Base-by-base conservation (phyloP, 169 alveolate species). In the Eimeria praecox region DNA sequence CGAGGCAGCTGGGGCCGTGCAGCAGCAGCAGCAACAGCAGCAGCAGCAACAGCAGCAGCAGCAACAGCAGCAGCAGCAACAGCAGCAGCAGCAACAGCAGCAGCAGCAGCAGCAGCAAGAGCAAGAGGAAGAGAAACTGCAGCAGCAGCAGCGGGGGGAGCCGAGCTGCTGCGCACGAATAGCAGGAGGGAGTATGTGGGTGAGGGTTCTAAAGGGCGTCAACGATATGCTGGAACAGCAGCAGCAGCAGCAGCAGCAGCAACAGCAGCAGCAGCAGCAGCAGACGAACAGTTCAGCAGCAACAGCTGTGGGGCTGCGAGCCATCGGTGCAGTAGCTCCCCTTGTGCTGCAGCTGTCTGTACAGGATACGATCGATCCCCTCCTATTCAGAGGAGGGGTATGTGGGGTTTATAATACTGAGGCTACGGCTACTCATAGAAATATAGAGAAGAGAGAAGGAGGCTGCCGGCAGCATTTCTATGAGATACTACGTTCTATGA, bases 221-320 rank as follows among this genome's bases (percentile, higher is more conserved):
- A 85, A 85, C 78, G 92, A 85, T 54, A 18, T 85, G 52, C 54
- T 85, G 35, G 49, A 52, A 56, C 92, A 30, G 92, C 54, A 56
- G 92, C 59, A 49, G 59, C 59, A 49, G 59, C 59, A 49, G 59
- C 59, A 49, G n/a, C 77, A 27, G 52, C 77, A n/a, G 92, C 62
- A 33, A 78, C 54, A 33, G 92, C 92, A 46, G 89, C 75, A 64
- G 75, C 75, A 64, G 12, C 66, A 56, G 66, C 66, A 6, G 38
- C 85, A 73, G 38, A 38, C 54, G 33, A 73, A 54, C 30, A 44
- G 42, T 18, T 85, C 77, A 27, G 52, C 77, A n/a, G 92, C 62
- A 33, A 78, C 54, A 33, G 92, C 92, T 20, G 92, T 85, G 30
- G 92, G 92, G 52, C 54, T 85, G 77, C 24, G 92, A 59, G 92